Conservation (phyloP, 306 rosid species). For the Fragaria nilgerrensis region DNA sequence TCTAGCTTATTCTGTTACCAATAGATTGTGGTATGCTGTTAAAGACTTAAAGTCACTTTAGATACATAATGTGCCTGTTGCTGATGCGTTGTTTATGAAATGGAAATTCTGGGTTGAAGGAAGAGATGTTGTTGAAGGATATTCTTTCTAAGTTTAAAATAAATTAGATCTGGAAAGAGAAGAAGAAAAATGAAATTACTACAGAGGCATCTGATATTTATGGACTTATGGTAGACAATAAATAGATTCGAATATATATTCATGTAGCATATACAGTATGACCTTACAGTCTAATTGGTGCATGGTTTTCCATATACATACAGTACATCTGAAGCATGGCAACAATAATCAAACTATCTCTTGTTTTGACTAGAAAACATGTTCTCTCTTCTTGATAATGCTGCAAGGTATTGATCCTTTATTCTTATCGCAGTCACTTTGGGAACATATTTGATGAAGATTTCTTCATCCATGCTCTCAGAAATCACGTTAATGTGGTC, state of each 20-base stretch:
- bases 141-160: background rate
- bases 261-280: background rate
- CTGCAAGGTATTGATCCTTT: background rate
- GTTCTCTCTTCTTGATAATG: background rate
- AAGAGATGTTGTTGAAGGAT: background rate
- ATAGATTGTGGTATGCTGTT: background rate
- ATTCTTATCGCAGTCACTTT: constrained; percentile 62
- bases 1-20: background rate
- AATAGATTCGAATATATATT: background rate
- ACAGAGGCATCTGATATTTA: background rate
- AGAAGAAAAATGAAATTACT: background rate
- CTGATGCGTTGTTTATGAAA: background rate
- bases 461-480: constrained; percentile 70
- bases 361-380: background rate
- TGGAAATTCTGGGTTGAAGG: background rate
- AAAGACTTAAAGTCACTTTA: background rate
- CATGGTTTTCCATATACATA: background rate
- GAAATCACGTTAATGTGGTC: constrained; percentile 65
- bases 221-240: background rate
- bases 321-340: background rate
- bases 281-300: background rate
- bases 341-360: background rate
- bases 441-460: constrained; percentile 86
- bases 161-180: background rate
- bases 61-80: background rate